phyloP scores from a whole-genome alignment of 1,139 yeast genomes.

The Suhomyces chickasaworum region DNA sequence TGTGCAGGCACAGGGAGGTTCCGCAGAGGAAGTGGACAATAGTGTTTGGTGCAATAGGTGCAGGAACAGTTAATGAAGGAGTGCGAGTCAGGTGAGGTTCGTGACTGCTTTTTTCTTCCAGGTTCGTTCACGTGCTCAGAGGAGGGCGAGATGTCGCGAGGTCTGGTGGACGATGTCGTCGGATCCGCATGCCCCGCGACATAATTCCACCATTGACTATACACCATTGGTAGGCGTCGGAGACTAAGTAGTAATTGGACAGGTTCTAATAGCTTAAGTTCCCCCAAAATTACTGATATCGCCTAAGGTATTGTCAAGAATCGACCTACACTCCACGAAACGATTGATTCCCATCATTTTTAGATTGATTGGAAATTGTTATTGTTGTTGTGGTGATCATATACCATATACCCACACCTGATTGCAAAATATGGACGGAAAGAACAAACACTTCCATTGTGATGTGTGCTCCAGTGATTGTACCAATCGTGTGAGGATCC shows the following conservation, averaged over 20 bases:
- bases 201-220: conserved; percentile 9
- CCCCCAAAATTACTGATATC: not conserved
- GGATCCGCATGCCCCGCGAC: conserved; percentile 7
- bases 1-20: conserved; percentile 11
- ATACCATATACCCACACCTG: not conserved
- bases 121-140: not conserved
- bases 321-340: not conserved
- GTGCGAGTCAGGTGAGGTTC: conserved; percentile 7
- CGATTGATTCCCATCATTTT: conserved; percentile 7
- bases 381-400: no score
- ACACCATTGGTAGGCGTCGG: not conserved
- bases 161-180: conserved; percentile 6
- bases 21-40: not conserved
- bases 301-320: not conserved
- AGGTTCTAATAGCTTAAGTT: not conserved
- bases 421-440: conserved; percentile 22
- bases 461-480: conserved; percentile 95
- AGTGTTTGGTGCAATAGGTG: not conserved
- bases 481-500: conserved; percentile 84
- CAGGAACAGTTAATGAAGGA: conserved; percentile 1
- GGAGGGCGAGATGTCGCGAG: not conserved
- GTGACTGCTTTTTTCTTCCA: conserved; percentile 12
- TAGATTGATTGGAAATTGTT: conserved; percentile 10
- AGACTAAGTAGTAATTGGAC: not conserved
- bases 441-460: conserved; percentile 70